These are phyloP conservation scores for Casuarina cunninghamiana DNA, from an alignment of 306 rosid species.

Conservation along the genomic window DNA sequence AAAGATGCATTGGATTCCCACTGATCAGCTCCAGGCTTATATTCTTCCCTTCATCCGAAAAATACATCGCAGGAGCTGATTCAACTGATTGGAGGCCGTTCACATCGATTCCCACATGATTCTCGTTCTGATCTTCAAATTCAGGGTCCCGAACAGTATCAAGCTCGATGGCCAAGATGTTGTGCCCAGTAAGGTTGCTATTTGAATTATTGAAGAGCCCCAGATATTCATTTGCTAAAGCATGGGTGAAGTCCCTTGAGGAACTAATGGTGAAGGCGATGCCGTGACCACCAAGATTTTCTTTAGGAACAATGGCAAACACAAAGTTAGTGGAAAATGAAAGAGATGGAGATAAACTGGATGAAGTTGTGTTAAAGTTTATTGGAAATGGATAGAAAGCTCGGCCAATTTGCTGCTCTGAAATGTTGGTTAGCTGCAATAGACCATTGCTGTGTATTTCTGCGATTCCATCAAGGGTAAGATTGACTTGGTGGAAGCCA, in stretches of 20 bases:
- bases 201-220: constrained; percentile 29
- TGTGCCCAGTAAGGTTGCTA: constrained; percentile 6
- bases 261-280: constrained; percentile 31
- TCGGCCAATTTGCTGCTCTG: neutral
- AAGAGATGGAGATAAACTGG: neutral
- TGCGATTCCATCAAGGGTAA: neutral
- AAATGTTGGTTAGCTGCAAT: neutral
- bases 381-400: neutral
- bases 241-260: constrained; percentile 3
- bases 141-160: constrained; percentile 18
- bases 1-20: constrained; percentile 26
- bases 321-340: neutral
- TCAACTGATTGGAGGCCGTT: constrained; percentile 15
- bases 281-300: constrained; percentile 19
- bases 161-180: constrained; percentile 39
- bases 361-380: neutral
- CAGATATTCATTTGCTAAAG: constrained; percentile 10
- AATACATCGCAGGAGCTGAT: constrained; percentile 14
- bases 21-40: constrained; percentile 17
- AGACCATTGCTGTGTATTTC: neutral
- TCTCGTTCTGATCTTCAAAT: constrained; percentile 6
- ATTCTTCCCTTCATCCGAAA: neutral
- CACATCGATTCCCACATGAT: constrained; percentile 40
- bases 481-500: neutral
- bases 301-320: neutral